These are phyloP conservation scores for Pyrenophora teres DNA, from an alignment of 2,329 filamentous ascomycete species.

Conservation along the genomic window DNA sequence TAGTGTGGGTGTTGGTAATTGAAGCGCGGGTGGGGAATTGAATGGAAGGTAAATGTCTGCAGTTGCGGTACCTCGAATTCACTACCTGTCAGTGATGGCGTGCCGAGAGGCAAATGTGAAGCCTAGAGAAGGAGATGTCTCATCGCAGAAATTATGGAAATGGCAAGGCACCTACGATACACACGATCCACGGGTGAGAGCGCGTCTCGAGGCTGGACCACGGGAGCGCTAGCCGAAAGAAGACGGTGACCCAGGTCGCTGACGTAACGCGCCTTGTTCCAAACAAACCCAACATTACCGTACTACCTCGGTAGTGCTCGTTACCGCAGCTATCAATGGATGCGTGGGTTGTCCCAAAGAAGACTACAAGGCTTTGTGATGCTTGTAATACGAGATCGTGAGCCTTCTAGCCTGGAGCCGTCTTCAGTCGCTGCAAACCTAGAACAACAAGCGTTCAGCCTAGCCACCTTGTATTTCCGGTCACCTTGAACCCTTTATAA, in stretches of 20 bases:
- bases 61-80: not conserved
- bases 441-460: not conserved
- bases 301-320: too few species aligned
- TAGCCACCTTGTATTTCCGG: not conserved
- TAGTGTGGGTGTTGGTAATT: not conserved
- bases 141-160: not conserved
- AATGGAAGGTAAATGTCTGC: not conserved
- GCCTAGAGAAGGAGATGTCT: too few species aligned
- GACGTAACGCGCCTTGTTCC: conserved; percentile 10
- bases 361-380: too few species aligned
- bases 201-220: conserved; percentile 1
- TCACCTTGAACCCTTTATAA: not conserved
- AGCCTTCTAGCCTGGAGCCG: too few species aligned
- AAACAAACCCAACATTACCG: too few species aligned
- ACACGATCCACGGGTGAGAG: not conserved
- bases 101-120: too few species aligned
- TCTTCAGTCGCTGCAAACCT: not conserved
- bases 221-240: conserved; percentile 11
- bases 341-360: too few species aligned
- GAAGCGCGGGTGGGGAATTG: not conserved
- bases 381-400: too few species aligned
- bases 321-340: too few species aligned
- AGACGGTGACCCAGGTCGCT: not conserved
- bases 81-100: not conserved
- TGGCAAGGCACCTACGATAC: not conserved